Evolutionary conservation across 2,329 filamentous ascomycete species (phyloP).

Genomic region (Colletotrichum cuscutae): DNA sequence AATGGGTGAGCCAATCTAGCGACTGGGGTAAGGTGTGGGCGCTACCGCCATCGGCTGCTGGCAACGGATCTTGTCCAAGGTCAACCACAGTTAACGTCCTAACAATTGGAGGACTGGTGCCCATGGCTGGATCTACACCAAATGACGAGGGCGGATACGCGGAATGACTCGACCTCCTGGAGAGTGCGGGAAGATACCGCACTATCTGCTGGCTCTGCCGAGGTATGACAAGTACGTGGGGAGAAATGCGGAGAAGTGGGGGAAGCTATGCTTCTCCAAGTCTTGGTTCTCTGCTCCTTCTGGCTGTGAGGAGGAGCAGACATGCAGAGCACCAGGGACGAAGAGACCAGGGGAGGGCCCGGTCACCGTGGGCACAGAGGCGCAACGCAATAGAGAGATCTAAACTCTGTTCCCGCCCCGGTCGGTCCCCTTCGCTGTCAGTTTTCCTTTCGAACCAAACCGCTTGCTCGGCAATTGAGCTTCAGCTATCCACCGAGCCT

Average conservation of each 20-base stretch:
- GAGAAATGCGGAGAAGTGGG: constrained; percentile 34
- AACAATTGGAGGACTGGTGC: neutral
- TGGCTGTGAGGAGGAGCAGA: constrained; percentile 12
- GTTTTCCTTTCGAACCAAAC: neutral
- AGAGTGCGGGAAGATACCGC: constrained; percentile 23
- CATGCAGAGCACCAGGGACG: neutral
- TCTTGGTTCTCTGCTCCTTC: constrained; percentile 12
- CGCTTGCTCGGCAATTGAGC: constrained; percentile 1
- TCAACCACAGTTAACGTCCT: neutral
- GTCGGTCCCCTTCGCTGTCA: constrained; percentile 10
- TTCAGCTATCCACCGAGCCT: constrained; percentile 11
- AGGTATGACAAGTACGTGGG: constrained; percentile 26
- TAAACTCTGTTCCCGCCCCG: constrained; percentile 14
- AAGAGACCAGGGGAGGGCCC: constrained; percentile 5
- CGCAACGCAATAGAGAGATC: constrained; percentile 22
- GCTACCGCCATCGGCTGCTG: constrained; percentile 28
- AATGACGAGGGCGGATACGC: neutral
- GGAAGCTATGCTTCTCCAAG: constrained; percentile 29
- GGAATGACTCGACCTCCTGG: constrained; percentile 11
- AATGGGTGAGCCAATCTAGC: neutral
- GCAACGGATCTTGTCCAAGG: constrained; percentile 11
- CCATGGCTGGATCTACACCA: neutral
- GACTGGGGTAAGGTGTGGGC: constrained; percentile 4
- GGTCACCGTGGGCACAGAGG: constrained; percentile 18
- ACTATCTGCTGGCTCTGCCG: constrained; percentile 19